Evolutionary conservation across 2,329 filamentous ascomycete genomes (phyloP).

Genomic region (Blumeria graminis): DNA sequence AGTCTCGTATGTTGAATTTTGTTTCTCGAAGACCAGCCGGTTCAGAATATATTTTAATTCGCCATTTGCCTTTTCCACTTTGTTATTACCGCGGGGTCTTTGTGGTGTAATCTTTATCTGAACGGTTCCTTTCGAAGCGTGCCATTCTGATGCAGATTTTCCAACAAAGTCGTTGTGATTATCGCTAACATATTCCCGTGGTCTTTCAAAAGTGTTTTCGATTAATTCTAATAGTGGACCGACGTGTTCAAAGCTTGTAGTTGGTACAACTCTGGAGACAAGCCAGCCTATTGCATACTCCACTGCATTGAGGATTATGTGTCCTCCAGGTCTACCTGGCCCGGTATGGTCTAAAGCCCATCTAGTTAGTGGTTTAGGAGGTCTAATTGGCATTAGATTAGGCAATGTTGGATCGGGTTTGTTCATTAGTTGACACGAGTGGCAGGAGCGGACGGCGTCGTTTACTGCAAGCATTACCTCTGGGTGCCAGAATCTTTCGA

Average conservation of each 20-base stretch:
- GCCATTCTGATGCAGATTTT: not conserved
- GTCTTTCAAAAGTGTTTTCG: not conserved
- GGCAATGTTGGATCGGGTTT: not conserved
- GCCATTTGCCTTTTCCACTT: not conserved
- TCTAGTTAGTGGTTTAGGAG: not conserved
- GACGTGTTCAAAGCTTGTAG: not conserved
- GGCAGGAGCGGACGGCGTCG: not conserved
- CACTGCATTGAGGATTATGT: not conserved
- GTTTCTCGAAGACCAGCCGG: not conserved
- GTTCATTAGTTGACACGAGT: not conserved
- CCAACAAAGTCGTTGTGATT: not conserved
- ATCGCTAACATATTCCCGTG: not conserved
- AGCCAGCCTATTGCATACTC: not conserved
- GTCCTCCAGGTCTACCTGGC: not conserved
- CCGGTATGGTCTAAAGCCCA: not conserved
- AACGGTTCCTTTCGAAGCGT: not conserved
- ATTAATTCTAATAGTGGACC: not conserved
- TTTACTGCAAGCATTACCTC: not conserved
- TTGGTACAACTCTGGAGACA: not conserved
- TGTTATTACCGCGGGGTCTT: not conserved
- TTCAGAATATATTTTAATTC: not conserved
- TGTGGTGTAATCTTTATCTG: not conserved
- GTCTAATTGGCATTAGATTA: not conserved
- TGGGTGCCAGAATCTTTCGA: not conserved
- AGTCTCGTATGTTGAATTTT: not conserved